A percentile compares a stretch with the other conserved stretches of the same genome.
Evolutionary conservation across 306 rosid species (phyloP).

Genomic region (Cercis canadensis): DNA sequence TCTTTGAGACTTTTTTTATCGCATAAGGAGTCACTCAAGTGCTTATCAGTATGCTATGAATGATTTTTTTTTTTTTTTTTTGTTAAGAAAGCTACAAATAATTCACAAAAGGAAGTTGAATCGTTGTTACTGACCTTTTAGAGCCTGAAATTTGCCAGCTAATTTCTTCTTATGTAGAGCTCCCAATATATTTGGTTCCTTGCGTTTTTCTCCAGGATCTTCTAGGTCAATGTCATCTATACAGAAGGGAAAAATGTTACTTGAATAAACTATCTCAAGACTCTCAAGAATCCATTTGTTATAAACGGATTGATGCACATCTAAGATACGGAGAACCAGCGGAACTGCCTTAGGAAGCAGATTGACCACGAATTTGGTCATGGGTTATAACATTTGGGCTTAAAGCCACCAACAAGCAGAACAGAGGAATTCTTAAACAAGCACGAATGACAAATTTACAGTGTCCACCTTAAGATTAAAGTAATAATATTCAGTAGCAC

Average conservation of each 20-base stretch:
- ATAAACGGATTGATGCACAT: background rate
- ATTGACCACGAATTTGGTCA: background rate
- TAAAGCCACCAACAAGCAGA: background rate
- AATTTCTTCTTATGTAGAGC: conserved; percentile 74
- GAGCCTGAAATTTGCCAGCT: conserved; percentile 67
- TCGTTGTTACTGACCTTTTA: conserved; percentile 65
- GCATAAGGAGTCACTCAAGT: conserved; percentile 6
- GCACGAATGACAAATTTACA: background rate
- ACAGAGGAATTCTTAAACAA: background rate
- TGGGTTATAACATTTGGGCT: background rate
- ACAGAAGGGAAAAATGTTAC: conserved; percentile 13
- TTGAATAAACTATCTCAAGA: conserved; percentile 18
- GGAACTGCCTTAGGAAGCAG: background rate
- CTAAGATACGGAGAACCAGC: conserved; percentile 3
- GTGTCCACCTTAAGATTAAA: background rate
- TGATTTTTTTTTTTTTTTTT: background rate
- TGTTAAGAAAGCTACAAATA: background rate
- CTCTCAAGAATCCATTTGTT: background rate
- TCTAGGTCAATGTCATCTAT: conserved; percentile 81
- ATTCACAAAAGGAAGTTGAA: conserved; percentile 5
- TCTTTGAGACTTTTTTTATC: too few species aligned
- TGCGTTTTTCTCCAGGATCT: conserved; percentile 59
- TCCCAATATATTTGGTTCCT: conserved; percentile 70
- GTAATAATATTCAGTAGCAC: conserved; percentile 4
- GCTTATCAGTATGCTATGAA: conserved; percentile 17